Percentiles rank a stretch among this genome's conserved stretches.
Evolutionary conservation across 2,329 filamentous ascomycete species (phyloP).

Genomic region (Thelonectria olida): DNA sequence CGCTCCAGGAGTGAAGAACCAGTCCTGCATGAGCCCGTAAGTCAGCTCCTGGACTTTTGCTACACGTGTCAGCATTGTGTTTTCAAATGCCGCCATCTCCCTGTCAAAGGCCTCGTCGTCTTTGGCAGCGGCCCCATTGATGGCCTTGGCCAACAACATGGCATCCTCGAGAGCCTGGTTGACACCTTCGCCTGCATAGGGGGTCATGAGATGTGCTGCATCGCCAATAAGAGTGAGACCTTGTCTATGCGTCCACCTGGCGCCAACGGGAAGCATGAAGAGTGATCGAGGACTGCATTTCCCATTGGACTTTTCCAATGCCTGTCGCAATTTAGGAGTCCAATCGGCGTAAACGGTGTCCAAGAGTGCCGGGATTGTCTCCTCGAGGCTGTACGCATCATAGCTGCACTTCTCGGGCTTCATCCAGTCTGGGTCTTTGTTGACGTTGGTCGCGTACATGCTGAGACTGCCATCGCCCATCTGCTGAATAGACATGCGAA

Average conservation of each 20-base stretch:
- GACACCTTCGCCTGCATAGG: slow-evolving; percentile 67
- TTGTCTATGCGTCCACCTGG: slow-evolving; percentile 55
- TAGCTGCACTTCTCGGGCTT: slow-evolving; percentile 52
- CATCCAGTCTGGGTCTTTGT: slow-evolving; percentile 50
- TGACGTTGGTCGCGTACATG: slow-evolving; percentile 49
- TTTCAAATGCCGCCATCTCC: slow-evolving; percentile 48
- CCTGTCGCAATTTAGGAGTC: slow-evolving; percentile 51
- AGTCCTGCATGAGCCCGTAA: slow-evolving; percentile 56
- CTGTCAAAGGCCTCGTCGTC: slow-evolving; percentile 43
- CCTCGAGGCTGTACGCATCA: slow-evolving; percentile 50
- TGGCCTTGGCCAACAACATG: slow-evolving; percentile 55
- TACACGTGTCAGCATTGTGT: slow-evolving; percentile 50
- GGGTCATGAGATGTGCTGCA: slow-evolving; percentile 68
- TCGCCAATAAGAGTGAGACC: slow-evolving; percentile 67
- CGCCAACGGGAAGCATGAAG: slow-evolving; percentile 62
- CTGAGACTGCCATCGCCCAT: slow-evolving; percentile 59
- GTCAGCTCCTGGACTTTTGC: slow-evolving; percentile 50
- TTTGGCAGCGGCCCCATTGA: slow-evolving; percentile 43
- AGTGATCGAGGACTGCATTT: slow-evolving; percentile 54
- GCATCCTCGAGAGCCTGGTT: slow-evolving; percentile 67
- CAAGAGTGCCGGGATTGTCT: slow-evolving; percentile 51
- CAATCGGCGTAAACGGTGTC: slow-evolving; percentile 50
- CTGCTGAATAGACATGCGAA: slow-evolving; percentile 50
- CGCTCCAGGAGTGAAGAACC: slow-evolving; percentile 57
- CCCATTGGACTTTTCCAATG: slow-evolving; percentile 52